Percentiles rank a stretch among this genome's conserved stretches.
phyloP scores from a whole-genome alignment of 306 rosid species.

The Cotoneaster glaucophyllus region DNA sequence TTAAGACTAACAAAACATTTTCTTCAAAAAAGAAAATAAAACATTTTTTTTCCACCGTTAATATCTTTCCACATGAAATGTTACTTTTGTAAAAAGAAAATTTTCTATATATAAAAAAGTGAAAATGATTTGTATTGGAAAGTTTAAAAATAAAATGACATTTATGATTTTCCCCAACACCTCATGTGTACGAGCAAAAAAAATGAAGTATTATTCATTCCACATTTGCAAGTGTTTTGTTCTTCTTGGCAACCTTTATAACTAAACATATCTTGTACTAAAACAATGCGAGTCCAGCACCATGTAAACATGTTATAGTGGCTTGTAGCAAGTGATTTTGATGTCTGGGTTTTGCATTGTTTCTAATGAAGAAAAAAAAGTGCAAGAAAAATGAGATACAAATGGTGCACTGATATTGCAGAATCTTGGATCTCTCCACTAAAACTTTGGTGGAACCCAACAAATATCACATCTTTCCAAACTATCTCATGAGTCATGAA shows the following conservation, averaged over 20 bases:
- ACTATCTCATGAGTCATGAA: background rate
- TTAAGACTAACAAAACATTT: background rate
- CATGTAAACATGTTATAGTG: background rate
- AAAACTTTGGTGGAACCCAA: conserved; percentile 4
- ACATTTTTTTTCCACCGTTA: background rate
- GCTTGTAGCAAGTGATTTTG: background rate
- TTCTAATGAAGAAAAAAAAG: background rate
- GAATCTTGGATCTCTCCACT: conserved; percentile 3
- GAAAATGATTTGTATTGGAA: background rate
- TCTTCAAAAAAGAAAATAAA: background rate
- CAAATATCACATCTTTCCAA: background rate
- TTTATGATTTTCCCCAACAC: background rate
- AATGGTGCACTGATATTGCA: background rate
- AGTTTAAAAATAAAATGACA: background rate
- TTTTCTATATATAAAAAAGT: background rate
- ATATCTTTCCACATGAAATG: background rate
- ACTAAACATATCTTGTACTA: background rate
- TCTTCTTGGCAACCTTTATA: background rate
- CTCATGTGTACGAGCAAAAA: background rate
- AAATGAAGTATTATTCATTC: background rate
- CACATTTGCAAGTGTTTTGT: background rate
- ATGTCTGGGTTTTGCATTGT: background rate
- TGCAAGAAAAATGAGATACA: background rate
- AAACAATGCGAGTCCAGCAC: background rate
- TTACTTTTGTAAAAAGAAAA: background rate